A percentile compares a stretch with the other conserved stretches of the same genome.
Evolutionary conservation across 768 basidiomycete genomes (phyloP).

Genomic region (Naematelia aurantialba): DNA sequence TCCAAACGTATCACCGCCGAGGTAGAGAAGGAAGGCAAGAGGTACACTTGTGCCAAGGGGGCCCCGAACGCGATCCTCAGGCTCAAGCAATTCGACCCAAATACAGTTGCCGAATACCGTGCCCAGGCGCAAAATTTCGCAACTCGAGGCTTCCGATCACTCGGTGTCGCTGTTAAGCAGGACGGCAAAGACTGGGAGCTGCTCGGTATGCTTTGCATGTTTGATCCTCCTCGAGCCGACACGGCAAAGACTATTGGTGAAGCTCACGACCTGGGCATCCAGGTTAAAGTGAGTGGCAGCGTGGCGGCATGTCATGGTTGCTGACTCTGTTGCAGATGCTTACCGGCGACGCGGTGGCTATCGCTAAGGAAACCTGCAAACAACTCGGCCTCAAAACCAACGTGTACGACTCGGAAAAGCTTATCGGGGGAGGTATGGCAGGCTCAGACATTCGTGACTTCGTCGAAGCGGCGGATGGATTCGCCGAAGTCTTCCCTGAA

Average conservation of each 20-base stretch:
- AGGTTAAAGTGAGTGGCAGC: constrained; percentile 49
- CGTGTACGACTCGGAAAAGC: constrained; percentile 55
- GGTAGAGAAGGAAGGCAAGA: constrained; percentile 54
- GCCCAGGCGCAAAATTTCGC: constrained; percentile 53
- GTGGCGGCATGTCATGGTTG: not conserved
- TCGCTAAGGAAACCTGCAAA: constrained; percentile 56
- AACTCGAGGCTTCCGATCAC: constrained; percentile 54
- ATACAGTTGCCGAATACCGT: constrained; percentile 50
- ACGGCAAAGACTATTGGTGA: constrained; percentile 55
- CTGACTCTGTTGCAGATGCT: constrained; percentile 51
- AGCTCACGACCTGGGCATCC: constrained; percentile 54
- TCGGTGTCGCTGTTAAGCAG: constrained; percentile 56
- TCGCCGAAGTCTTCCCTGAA: constrained; percentile 58
- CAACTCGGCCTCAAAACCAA: constrained; percentile 55
- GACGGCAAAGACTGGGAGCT: constrained; percentile 54
- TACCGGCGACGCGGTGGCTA: constrained; percentile 57
- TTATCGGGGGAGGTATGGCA: constrained; percentile 54
- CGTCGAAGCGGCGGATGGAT: constrained; percentile 57
- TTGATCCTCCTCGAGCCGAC: constrained; percentile 55
- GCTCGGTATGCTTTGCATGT: constrained; percentile 55
- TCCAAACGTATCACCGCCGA: constrained; percentile 58
- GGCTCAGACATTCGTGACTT: constrained; percentile 55
- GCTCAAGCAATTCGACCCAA: constrained; percentile 49
- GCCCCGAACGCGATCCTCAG: constrained; percentile 57
- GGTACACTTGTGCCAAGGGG: constrained; percentile 55